Percentiles rank a stretch among this genome's conserved stretches.
phyloP scores from a whole-genome alignment of 495 filamentous ascomycete genomes.

The Penicillium atrosanguineum region DNA sequence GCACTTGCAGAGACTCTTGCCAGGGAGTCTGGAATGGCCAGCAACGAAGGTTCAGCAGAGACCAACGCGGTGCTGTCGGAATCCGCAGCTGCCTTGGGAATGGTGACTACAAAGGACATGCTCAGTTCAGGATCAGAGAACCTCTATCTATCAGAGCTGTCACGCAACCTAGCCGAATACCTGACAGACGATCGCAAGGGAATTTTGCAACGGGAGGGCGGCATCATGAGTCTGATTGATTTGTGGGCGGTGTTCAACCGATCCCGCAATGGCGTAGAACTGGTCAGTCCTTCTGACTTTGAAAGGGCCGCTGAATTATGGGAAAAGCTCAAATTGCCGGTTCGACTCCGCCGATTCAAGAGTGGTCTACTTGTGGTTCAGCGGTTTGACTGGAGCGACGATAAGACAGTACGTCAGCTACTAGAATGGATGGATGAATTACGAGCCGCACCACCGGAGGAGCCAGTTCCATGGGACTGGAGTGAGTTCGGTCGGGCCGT shows the following conservation, averaged over 20 bases:
- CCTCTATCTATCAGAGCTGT: constrained; percentile 72
- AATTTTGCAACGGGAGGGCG: constrained; percentile 78
- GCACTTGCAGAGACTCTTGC: constrained; percentile 89
- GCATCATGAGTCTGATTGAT: constrained; percentile 92
- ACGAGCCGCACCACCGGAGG: constrained; percentile 60
- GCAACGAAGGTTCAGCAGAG: constrained; percentile 56
- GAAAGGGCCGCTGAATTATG: constrained; percentile 84
- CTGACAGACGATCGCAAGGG: constrained; percentile 85
- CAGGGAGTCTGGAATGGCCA: constrained; percentile 58
- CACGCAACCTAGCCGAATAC: constrained; percentile 89
- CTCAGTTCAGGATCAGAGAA: constrained; percentile 57
- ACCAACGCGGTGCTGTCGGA: constrained; percentile 73
- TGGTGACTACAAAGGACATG: constrained; percentile 95
- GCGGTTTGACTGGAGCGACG: constrained; percentile 82
- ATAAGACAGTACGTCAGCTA: constrained; percentile 77
- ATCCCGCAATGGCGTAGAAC: constrained; percentile 89
- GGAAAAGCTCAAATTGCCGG: constrained; percentile 83
- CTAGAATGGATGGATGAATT: constrained; percentile 74
- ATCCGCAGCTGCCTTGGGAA: constrained; percentile 79
- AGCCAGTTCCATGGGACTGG: constrained; percentile 72
- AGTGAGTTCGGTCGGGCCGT: constrained; percentile 73
- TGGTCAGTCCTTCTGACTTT: constrained; percentile 89
- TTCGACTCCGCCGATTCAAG: constrained; percentile 83
- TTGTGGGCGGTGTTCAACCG: constrained; percentile 97
- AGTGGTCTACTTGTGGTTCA: constrained; percentile 93